Conservation (phyloP, 176 grass and related monocot species). For the Carex scoparia region DNA sequence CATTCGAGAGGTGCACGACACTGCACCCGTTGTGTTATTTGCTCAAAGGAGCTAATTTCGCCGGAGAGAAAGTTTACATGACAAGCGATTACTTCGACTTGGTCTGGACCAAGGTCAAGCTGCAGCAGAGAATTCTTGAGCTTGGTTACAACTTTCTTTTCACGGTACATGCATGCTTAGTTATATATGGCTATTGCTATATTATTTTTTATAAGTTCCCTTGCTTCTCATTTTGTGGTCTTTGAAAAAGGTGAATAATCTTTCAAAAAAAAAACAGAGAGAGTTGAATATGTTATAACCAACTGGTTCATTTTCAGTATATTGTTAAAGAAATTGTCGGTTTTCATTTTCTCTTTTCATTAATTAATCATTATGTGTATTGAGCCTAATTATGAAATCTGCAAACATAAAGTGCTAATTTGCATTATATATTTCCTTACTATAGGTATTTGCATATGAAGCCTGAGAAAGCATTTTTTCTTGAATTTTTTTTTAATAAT, state of each 20-base stretch:
- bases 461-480: not conserved
- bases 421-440: not conserved
- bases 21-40: constrained; percentile 71
- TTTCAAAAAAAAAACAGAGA: no score
- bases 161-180: constrained; percentile 37
- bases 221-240: not conserved
- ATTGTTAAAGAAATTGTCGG: no score
- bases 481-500: not conserved
- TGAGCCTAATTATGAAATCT: not conserved
- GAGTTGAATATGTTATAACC: no score
- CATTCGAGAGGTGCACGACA: constrained; percentile 37
- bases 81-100: constrained; percentile 67
- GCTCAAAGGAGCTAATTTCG: constrained; percentile 43
- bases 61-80: constrained; percentile 72
- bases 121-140: constrained; percentile 66
- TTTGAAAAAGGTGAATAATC: no score
- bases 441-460: not conserved
- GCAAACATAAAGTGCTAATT: not conserved
- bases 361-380: no score
- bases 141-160: constrained; percentile 93
- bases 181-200: not conserved
- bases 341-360: no score
- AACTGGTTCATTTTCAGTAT: no score
- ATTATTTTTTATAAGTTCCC: not conserved
- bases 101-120: constrained; percentile 74